Conservation (phyloP, 805 yeast genomes). For the Novakomyces olei region DNA sequence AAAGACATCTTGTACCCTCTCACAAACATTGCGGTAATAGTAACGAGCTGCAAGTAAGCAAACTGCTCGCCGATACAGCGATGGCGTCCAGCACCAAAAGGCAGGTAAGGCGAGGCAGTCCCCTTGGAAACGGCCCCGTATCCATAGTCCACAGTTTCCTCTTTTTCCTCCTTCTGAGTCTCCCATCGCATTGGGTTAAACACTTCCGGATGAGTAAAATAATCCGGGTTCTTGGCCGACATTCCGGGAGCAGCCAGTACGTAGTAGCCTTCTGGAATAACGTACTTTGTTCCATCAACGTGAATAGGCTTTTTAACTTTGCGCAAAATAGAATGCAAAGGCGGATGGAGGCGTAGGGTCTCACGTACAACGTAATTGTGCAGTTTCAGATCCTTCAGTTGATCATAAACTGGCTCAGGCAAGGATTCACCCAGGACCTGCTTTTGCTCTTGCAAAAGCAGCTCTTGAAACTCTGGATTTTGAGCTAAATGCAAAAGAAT, state of each 20-base stretch:
- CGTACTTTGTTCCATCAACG: conserved; percentile 55
- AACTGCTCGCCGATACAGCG: conserved; percentile 98
- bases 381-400: conserved; percentile 57
- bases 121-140: conserved; percentile 84
- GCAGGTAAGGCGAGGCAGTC: conserved; percentile 84
- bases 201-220: conserved; percentile 50
- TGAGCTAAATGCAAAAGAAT: conserved; percentile 74
- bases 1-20: conserved; percentile 59
- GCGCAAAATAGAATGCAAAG: conserved; percentile 88
- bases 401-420: conserved; percentile 53
- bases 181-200: conserved; percentile 83
- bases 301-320: conserved; percentile 58
- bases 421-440: conserved; percentile 26
- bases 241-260: conserved; percentile 90
- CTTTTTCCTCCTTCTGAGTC: conserved; percentile 12
- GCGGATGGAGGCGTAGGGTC: conserved; percentile 87
- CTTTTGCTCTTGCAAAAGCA: conserved; percentile 52
- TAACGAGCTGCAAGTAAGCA: conserved; percentile 82
- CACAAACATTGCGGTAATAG: conserved; percentile 51
- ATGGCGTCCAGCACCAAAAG: conserved; percentile 98
- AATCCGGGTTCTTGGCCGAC: conserved; percentile 52
- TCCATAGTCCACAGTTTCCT: conserved; percentile 59
- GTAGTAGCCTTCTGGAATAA: conserved; percentile 74
- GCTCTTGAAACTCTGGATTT: conserved; percentile 65
- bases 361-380: conserved; percentile 73